Evolutionary conservation across 257 asterid genomes (phyloP), one percentile per base, ranked within the genome.

Genomic region (Nicotiana tomentosiformis): DNA sequence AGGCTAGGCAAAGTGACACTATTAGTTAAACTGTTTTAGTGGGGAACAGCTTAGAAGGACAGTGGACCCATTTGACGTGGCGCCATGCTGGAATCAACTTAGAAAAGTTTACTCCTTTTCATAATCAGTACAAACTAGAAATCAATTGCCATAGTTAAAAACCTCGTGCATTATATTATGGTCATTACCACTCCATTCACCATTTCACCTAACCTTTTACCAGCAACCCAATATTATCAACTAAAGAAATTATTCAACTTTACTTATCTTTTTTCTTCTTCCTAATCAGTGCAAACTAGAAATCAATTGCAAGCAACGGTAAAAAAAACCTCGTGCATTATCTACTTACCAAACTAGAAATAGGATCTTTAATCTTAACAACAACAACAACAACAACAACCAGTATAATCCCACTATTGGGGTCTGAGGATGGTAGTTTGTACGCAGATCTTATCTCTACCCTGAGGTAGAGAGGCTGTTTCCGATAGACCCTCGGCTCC

Each of bases 71-170:
- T 12, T 49, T 74, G 80, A 74, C 80, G 80, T 74, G 26, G 62
- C 26, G 62, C 62, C 43, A 26, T 49, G 80, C 26, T 49, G 43
- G 80, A 74, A 49, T 74, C 80, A 74, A 74, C 80, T 74, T 74
- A 15, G 4, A 43, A 23, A 49, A 26, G 6, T 29, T 23, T 23
- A 23, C 23, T 72, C 15, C 49, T 7, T 29, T 30, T 43, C 61
- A 37, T 43, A 46, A 46, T 46, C 49, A 72, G 61, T 46, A 35
- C 61, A 72, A 72, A 46, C 10, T 6, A 11, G 11, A 70, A 43
- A 70, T 16, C 37, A 70, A 20, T 69, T 39, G 20, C n/a, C 20
- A 12, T 23, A 46, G 14, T 39, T 51, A 46, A 10, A 23, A 12
- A 72, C 7, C 57, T 23, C 26, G 3, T n/a, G 65, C 26, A n/a